phyloP scores from a whole-genome alignment of 2,329 filamentous ascomycete genomes.

The Neofusicoccum laricinum region DNA sequence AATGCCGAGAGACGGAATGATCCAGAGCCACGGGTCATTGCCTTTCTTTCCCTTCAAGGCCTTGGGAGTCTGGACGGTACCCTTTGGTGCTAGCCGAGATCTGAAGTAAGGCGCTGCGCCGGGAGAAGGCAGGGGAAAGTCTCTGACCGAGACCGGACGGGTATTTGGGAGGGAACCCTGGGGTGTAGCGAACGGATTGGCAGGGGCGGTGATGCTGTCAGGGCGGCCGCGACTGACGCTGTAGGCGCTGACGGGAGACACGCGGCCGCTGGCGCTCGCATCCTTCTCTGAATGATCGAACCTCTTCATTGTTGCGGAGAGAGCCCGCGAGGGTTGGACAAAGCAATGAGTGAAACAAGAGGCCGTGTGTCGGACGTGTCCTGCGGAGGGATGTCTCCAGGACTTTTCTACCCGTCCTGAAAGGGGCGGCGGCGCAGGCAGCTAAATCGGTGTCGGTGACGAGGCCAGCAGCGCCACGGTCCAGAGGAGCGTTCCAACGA shows the following conservation, averaged over 20 bases:
- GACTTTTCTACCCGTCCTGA: slow-evolving; percentile 1
- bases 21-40: slow-evolving; percentile 14
- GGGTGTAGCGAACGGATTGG: slow-evolving; percentile 6
- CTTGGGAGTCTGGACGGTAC: slow-evolving; percentile 8
- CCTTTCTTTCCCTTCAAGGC: background rate
- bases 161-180: background rate
- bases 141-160: background rate
- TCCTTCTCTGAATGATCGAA: background rate
- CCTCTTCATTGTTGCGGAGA: slow-evolving; percentile 10
- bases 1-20: slow-evolving; percentile 2
- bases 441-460: background rate
- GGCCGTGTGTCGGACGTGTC: background rate
- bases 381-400: background rate
- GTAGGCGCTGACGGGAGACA: background rate
- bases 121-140: background rate
- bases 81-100: background rate
- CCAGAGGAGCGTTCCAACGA: background rate
- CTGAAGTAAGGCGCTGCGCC: background rate
- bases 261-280: background rate
- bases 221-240: background rate
- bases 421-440: background rate
- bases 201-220: background rate
- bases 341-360: background rate
- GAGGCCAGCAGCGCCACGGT: background rate
- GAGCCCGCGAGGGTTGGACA: background rate